These are phyloP conservation scores for Malus hybrid DNA, from an alignment of 331 rosid genomes.

Conservation along the genomic window DNA sequence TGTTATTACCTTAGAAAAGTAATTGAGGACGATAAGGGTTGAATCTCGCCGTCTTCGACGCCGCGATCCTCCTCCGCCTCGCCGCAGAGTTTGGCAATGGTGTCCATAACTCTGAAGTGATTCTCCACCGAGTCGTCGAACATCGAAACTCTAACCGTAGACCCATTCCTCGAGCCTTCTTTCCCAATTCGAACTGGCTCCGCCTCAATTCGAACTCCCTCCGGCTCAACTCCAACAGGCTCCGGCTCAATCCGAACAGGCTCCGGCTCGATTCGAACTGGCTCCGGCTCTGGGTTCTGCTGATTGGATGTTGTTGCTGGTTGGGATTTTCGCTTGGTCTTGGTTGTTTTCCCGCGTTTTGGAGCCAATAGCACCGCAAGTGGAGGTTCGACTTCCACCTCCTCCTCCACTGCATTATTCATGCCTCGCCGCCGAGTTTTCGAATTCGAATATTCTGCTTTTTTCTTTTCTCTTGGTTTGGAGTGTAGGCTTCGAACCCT, in stretches of 20 bases:
- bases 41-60: constrained; percentile 35
- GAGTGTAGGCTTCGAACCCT: no score
- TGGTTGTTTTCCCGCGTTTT: background rate
- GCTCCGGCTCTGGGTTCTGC: background rate
- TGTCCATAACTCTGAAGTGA: constrained; percentile 50
- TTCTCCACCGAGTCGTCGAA: constrained; percentile 61
- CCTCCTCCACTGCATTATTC: background rate
- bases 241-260: background rate
- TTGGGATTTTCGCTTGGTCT: background rate
- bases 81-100: constrained; percentile 52
- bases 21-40: constrained; percentile 42
- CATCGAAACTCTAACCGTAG: constrained; percentile 24
- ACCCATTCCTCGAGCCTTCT: constrained; percentile 19
- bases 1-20: constrained; percentile 55
- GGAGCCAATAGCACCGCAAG: background rate
- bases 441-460: no score
- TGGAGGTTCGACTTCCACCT: background rate
- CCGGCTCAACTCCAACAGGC: background rate
- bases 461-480: no score
- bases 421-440: no score
- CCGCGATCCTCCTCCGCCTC: constrained; percentile 22
- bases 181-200: background rate
- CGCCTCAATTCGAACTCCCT: background rate
- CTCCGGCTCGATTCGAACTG: background rate
- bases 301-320: background rate